Base-by-base conservation (phyloP, 768 basidiomycete species). In the Chlorophyllum brunneum region DNA sequence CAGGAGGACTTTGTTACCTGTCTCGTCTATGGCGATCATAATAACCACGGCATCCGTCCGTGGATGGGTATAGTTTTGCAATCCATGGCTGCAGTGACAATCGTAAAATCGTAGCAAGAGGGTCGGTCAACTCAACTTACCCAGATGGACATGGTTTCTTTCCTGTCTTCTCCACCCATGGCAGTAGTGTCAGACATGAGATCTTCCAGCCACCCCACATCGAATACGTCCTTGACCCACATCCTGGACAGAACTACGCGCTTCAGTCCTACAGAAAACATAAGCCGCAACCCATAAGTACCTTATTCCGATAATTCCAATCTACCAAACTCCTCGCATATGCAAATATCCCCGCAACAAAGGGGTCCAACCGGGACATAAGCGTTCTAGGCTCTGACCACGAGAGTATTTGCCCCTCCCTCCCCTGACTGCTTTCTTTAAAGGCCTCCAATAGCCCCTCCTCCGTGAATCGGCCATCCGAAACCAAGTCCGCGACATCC, bases 181-280 rank as follows among this genome's bases (percentile, higher is more conserved):
- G 88, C 16, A 92, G 66, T 23, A 90, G 65, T 0, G 88, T 78
- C 5, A 78, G 72, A 66, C 95, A 99, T 3, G 80, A 77, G 1
- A 94, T 70, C 68, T 99, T 99, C 95, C 94, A 99, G 0, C 95
- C 95, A 3, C 83, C 93, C 95, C 95, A 98, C 59, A 91, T 74
- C 0, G 92, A 88, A 61, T 91, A 89, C 0, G 84, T 80, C 2
- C 78, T 77, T 0, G 85, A 80, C 3, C 94, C 93, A 65, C 95
- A 98, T 0, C 81, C 85, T 0, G 95, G 79, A 63, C 95, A 98
- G 65, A 91, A 95, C 92, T 94, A 44, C 7, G 46, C 13, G 38
- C 24, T 36, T 6, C 22, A 22, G 36, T 11, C 8, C 48, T 11
- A n/a, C n/a, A n/a, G n/a, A n/a, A n/a, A 46, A 7, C 15, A 18